A percentile compares a stretch with the other conserved stretches of the same genome.
phyloP scores from a whole-genome alignment of 2,329 filamentous ascomycete genomes.

The Fusarium verticillioides region DNA sequence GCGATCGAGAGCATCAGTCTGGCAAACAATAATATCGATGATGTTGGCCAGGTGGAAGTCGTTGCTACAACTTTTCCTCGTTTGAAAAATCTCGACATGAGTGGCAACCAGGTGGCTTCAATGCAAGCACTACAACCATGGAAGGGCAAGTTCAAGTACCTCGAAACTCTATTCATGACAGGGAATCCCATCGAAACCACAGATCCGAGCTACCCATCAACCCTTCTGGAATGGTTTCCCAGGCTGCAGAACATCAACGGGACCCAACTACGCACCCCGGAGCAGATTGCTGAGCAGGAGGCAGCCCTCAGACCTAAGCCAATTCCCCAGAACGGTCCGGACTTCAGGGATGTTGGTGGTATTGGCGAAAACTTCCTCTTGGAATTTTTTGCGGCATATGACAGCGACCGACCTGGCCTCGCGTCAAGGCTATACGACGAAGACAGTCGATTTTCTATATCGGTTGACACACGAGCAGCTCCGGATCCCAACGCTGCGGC shows the following conservation, averaged over 20 bases:
- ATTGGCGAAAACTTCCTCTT: constrained; percentile 81
- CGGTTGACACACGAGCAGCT: constrained; percentile 71
- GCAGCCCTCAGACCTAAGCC: constrained; percentile 63
- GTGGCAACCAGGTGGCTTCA: constrained; percentile 80
- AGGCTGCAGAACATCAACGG: constrained; percentile 82
- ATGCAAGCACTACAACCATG: constrained; percentile 77
- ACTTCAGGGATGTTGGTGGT: constrained; percentile 78
- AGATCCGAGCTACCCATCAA: constrained; percentile 70
- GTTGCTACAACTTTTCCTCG: constrained; percentile 85
- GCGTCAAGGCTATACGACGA: constrained; percentile 78
- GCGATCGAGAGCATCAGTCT: constrained; percentile 86
- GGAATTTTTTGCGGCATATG: constrained; percentile 79
- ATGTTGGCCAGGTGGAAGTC: constrained; percentile 76
- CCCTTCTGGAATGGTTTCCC: constrained; percentile 85
- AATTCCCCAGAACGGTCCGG: constrained; percentile 71
- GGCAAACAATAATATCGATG: constrained; percentile 80
- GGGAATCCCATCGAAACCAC: constrained; percentile 78
- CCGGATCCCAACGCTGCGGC: constrained; percentile 57
- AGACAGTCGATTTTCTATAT: constrained; percentile 78
- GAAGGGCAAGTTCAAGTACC: constrained; percentile 79
- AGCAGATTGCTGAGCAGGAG: constrained; percentile 70
- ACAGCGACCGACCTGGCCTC: constrained; percentile 74
- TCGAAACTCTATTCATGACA: constrained; percentile 83
- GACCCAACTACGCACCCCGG: constrained; percentile 76
- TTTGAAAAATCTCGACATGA: constrained; percentile 88